Conservation (phyloP, 441 rosid genomes). For the Mallotus japonicus region DNA sequence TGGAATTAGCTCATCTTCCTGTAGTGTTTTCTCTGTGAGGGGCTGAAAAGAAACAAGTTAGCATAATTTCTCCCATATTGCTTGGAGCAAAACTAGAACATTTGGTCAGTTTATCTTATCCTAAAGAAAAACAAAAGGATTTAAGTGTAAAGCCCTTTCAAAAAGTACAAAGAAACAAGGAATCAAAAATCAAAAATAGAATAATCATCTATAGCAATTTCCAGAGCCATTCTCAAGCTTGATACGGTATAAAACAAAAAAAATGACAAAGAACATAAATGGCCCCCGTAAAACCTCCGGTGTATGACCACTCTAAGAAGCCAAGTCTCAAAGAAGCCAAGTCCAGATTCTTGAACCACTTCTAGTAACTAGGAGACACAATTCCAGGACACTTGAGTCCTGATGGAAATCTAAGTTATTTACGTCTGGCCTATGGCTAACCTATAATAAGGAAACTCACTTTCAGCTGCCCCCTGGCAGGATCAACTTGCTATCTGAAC, state of each 20-base stretch:
- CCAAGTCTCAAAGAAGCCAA: no score
- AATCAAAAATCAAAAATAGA: neutral
- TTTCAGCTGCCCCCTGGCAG: neutral
- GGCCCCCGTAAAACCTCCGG: neutral
- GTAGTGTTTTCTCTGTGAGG: conserved; percentile 33
- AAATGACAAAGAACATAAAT: neutral
- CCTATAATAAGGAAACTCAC: neutral
- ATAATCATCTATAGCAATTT: neutral
- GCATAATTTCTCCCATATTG: neutral
- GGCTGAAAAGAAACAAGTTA: conserved; percentile 36
- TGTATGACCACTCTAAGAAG: neutral
- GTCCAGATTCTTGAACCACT: neutral
- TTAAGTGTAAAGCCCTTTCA: neutral
- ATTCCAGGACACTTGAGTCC: neutral
- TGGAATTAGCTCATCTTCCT: conserved; percentile 44
- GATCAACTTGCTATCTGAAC: neutral
- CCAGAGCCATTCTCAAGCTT: neutral
- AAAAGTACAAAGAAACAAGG: neutral
- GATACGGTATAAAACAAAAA: neutral
- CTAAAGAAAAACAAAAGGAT: neutral
- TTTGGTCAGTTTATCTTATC: neutral
- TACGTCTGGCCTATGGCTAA: neutral
- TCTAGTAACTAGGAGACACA: neutral
- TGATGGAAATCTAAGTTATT: neutral
- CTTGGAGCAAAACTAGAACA: neutral